Base-by-base conservation (phyloP, 306 rosid species). In the Acmispon strigosus region DNA sequence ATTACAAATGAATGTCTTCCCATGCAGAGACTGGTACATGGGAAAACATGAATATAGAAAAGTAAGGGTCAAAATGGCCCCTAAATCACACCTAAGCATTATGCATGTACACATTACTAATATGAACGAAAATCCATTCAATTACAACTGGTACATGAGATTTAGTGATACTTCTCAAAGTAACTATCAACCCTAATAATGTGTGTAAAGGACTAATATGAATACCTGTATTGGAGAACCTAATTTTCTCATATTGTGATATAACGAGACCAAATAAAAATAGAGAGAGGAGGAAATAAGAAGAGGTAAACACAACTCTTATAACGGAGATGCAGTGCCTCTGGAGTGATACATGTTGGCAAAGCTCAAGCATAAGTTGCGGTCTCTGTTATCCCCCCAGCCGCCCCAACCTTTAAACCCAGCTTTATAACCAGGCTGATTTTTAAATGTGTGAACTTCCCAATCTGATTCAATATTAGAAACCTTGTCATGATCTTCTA, bases 331-430 rank as follows among this genome's bases (percentile, higher is more conserved):
- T 47, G 79, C 39, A 36, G 76, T 54, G 70, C 22, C 51, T 47
- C 5, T 55, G 72, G 83, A 66, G 74, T 52, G 80, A 85, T 95
- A 89, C 91, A 91, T 87, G 44, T 39, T 82, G 53, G 96, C 85
- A 67, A 95, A 95, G 78, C 79, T 77, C 80, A 91, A 70, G 81
- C 99, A 95, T 70, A 95, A 84, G 24, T 52, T 74, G 42, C 84
- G 94, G 69, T 95, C 97, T 81, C 99, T 78, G 66, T 82, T 59
- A 48, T 95, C 99, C 1, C 99, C 97, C 99, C 99, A 95, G 24
- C 99, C 99, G 10, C 99, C 99, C 99, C 97, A 91, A 37, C 99
- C 99, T 77, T 83, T 85, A 81, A 95, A 91, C 39, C 97, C 97
- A 13, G 97, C 96, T 69, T 87, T 81, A 74, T 95, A 95, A 11